A percentile compares a stretch with the other conserved stretches of the same genome.
phyloP scores from a whole-genome alignment of 148 eudicot genomes.

The Oxyria digyna region DNA sequence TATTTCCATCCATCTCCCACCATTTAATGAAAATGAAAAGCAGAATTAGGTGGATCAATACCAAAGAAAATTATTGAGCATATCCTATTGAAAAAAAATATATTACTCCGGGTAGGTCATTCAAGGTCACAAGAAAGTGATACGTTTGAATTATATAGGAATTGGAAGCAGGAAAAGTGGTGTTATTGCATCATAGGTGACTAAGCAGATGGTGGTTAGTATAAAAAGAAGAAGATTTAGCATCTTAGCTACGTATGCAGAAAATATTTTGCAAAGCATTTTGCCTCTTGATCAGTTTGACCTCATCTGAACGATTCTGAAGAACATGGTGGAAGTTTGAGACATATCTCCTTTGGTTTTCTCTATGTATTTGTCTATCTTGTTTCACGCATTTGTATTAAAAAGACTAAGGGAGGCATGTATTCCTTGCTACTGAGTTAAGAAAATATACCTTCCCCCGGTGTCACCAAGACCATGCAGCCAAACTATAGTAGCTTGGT shows the following conservation, averaged over 20 bases:
- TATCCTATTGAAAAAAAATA: background rate
- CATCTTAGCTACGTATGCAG: background rate
- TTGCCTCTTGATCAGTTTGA: background rate
- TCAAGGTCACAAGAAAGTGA: too few species aligned
- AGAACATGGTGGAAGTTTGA: background rate
- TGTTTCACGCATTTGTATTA: background rate
- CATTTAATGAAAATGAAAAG: background rate
- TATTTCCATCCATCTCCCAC: background rate
- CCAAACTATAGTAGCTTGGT: slow-evolving; percentile 93
- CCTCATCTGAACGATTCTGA: background rate
- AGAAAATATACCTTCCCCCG: slow-evolving; percentile 55
- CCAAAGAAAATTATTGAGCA: background rate
- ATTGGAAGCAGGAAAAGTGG: too few species aligned
- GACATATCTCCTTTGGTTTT: background rate
- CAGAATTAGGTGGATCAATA: background rate
- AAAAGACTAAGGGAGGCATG: background rate
- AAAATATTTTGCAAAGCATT: background rate
- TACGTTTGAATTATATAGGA: too few species aligned
- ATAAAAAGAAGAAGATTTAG: background rate
- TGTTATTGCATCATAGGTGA: background rate
- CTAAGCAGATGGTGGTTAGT: background rate
- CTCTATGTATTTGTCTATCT: background rate
- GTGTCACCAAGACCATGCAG: slow-evolving; percentile 95
- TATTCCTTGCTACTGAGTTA: background rate
- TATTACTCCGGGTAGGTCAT: too few species aligned